Percentiles rank a stretch among this genome's conserved stretches.
phyloP scores from a whole-genome alignment of 306 rosid species.

The Hippophae gyantsensis region DNA sequence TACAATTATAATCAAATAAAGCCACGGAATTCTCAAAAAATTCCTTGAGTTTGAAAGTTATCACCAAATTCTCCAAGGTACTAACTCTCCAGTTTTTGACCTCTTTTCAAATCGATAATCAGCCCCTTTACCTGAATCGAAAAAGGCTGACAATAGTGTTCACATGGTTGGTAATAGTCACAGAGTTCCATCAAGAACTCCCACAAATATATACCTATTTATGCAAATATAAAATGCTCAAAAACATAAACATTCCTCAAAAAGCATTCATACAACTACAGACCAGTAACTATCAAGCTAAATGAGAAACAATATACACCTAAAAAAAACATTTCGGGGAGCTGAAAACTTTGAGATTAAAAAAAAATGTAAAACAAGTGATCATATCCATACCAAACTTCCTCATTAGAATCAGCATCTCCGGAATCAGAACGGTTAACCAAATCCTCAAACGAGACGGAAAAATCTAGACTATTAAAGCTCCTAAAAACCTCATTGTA shows the following conservation, averaged over 20 bases:
- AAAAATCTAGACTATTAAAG: constrained; percentile 45
- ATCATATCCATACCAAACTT: constrained; percentile 57
- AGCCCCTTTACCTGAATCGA: constrained; percentile 15
- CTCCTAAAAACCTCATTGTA: constrained; percentile 73
- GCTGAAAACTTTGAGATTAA: constrained; percentile 1
- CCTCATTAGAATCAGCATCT: constrained; percentile 40
- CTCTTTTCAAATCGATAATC: not conserved
- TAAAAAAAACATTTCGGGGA: constrained; percentile 1
- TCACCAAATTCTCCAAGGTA: constrained; percentile 7
- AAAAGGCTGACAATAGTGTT: not conserved
- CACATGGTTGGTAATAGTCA: not conserved
- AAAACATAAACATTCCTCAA: constrained; percentile 3
- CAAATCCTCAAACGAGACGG: constrained; percentile 56
- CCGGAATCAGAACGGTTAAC: constrained; percentile 24
- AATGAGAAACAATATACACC: not conserved
- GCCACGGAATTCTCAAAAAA: too few species aligned
- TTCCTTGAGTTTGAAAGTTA: not conserved
- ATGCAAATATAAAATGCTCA: constrained; percentile 3
- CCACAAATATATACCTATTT: not conserved
- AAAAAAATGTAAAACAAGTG: not conserved
- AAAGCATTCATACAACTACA: not conserved
- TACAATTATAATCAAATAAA: too few species aligned
- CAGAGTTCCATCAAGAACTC: not conserved
- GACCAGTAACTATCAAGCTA: not conserved
- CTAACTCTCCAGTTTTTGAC: constrained; percentile 1